Evolutionary conservation across 306 rosid species (phyloP).

Genomic region (Prunus dulcis): DNA sequence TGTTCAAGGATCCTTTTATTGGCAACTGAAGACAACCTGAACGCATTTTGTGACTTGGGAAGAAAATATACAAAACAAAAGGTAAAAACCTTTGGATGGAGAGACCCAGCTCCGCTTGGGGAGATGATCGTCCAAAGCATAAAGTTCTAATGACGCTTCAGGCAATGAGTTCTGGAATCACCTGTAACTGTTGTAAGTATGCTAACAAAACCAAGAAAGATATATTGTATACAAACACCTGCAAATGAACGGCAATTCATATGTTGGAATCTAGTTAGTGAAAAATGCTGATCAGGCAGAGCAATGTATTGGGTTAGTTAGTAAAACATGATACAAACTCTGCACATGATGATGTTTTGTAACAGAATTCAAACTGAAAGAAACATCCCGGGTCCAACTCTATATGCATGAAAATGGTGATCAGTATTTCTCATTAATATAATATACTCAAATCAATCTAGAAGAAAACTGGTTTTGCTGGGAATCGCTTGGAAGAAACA

Average conservation of each 20-base stretch:
- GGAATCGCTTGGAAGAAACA: constrained; percentile 65
- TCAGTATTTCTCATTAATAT: background rate
- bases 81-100: too few relatives aligned
- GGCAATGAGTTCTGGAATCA: background rate
- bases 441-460: constrained; percentile 5
- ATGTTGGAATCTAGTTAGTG: background rate
- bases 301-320: background rate
- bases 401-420: background rate
- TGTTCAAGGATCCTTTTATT: too few relatives aligned
- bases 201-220: too few relatives aligned
- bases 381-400: background rate
- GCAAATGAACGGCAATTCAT: background rate
- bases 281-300: background rate
- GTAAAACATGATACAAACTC: background rate
- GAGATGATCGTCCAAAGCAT: too few relatives aligned
- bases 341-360: background rate
- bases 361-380: background rate
- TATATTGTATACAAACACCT: too few relatives aligned
- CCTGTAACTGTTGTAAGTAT: background rate
- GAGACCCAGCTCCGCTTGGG: too few relatives aligned
- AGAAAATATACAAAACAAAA: too few relatives aligned
- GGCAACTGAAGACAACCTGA: too few relatives aligned
- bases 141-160: too few relatives aligned
- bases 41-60: too few relatives aligned
- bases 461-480: constrained; percentile 48